Evolutionary conservation across 805 yeast species (phyloP), one percentile per base, ranked within the genome.

Genomic region (Brettanomyces bruxellensis): DNA sequence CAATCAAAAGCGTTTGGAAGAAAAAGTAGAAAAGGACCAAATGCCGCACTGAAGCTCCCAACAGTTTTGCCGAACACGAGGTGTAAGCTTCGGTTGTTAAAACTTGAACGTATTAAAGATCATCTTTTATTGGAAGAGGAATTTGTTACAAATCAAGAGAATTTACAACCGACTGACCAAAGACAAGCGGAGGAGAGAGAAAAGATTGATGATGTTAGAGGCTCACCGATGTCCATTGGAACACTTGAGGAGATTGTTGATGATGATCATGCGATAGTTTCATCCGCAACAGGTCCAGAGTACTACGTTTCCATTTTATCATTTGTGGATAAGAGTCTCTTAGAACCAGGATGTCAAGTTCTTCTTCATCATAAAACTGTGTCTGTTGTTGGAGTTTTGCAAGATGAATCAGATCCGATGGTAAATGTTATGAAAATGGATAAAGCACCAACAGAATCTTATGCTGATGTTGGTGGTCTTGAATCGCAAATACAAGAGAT

Each of bases 251-350:
- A 93, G 70, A 87, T 93, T 51, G 87, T 93, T 55, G 99, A 93
- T 62, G 99, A 93, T 66, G 99, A 93, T 63, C 99, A 93, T 67
- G 99, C 99, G 18, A 93, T 93, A 71, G 97, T 93, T 40, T 88
- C 96, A 41, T 82, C 95, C 45, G 81, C 95, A 5, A 88, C 96
- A 11, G 97, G 98, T 23, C 95, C 98, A 5, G 99, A 93, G 68
- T 93, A 90, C 67, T 93, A 93, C 62, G 99, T 93, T 34, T 84
- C 96, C 5, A 93, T 93, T 55, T 72, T 95, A 68, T 87, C 96
- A 9, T 93, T 93, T 72, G 99, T 93, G 14, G 99, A 93, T 66
- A 93, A 93, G 68, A 97, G 93, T 47, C 70, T 91, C 50, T 71
- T 93, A 51, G 98, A 93, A 66, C 99, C 98, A 1, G 97, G 98